A percentile compares a stretch with the other conserved stretches of the same genome.
These are phyloP conservation scores for Paxillus ammoniavirescens DNA, from an alignment of 768 basidiomycete genomes.

Conservation along the genomic window DNA sequence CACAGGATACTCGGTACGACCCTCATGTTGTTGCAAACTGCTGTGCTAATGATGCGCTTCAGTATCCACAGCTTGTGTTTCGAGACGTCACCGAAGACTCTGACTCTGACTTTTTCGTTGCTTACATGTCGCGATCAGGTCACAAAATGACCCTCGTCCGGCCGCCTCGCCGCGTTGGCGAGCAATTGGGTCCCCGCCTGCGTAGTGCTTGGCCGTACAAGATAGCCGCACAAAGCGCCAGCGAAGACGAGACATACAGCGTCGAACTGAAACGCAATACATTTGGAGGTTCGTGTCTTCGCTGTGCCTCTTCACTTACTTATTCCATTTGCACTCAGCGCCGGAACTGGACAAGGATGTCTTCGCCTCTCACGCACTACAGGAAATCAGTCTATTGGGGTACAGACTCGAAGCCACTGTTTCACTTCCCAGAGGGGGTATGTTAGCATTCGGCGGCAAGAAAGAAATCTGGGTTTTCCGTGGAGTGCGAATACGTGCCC, in stretches of 20 bases:
- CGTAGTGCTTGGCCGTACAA: slow-evolving; percentile 42
- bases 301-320: neutral
- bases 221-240: slow-evolving; percentile 40
- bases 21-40: slow-evolving; percentile 10
- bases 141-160: slow-evolving; percentile 48
- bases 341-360: slow-evolving; percentile 48
- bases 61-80: slow-evolving; percentile 71
- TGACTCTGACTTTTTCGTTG: slow-evolving; percentile 59
- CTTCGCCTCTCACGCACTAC: slow-evolving; percentile 63
- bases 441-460: slow-evolving; percentile 39
- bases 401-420: slow-evolving; percentile 67
- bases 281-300: slow-evolving; percentile 29
- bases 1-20: slow-evolving; percentile 48
- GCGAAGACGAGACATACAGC: slow-evolving; percentile 50
- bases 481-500: slow-evolving; percentile 32
- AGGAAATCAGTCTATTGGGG: slow-evolving; percentile 53
- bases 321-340: slow-evolving; percentile 25
- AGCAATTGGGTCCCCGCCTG: slow-evolving; percentile 38
- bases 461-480: slow-evolving; percentile 70
- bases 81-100: slow-evolving; percentile 48
- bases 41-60: slow-evolving; percentile 14
- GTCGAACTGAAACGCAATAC: slow-evolving; percentile 51
- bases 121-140: slow-evolving; percentile 61
- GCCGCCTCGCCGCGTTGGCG: slow-evolving; percentile 37
- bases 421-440: slow-evolving; percentile 46